These are phyloP conservation scores for Allium fistulosum DNA, from an alignment of 106 monocot genomes.

Conservation along the genomic window DNA sequence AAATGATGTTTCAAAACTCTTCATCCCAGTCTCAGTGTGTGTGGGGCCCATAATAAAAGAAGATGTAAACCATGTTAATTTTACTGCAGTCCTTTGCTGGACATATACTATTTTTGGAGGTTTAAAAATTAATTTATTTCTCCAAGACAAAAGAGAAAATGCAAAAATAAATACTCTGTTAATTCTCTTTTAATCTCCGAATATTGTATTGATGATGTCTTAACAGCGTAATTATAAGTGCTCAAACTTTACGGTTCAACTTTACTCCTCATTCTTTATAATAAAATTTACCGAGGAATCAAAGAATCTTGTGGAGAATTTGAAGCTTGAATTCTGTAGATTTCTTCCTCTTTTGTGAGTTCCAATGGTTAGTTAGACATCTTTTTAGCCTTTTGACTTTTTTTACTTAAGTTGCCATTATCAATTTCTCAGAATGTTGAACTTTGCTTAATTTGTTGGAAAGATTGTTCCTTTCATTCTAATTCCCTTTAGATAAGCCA, in stretches of 20 bases:
- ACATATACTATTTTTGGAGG: too few species aligned
- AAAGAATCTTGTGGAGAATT: constrained; percentile 13
- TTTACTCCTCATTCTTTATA: background rate
- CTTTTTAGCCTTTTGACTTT: background rate
- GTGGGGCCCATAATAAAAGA: too few species aligned
- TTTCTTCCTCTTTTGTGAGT: background rate
- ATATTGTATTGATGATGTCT: too few species aligned
- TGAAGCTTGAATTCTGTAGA: background rate
- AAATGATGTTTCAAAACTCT: too few species aligned
- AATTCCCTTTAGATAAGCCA: background rate
- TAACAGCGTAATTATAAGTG: too few species aligned
- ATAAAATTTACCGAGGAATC: constrained; percentile 15
- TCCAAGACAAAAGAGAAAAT: too few species aligned
- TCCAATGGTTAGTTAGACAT: constrained; percentile 12
- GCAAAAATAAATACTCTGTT: too few species aligned
- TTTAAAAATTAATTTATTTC: too few species aligned
- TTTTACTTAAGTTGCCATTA: background rate
- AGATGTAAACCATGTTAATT: too few species aligned
- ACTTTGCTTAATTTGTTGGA: constrained; percentile 3
- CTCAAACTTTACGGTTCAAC: background rate
- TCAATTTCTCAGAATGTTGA: constrained; percentile 1
- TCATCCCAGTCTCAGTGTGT: too few species aligned
- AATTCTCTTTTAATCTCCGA: too few species aligned
- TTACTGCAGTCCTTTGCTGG: too few species aligned
- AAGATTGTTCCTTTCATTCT: constrained; percentile 3